Conservation (phyloP, 805 yeast genomes). For the Cyberlindnera amylophila region DNA sequence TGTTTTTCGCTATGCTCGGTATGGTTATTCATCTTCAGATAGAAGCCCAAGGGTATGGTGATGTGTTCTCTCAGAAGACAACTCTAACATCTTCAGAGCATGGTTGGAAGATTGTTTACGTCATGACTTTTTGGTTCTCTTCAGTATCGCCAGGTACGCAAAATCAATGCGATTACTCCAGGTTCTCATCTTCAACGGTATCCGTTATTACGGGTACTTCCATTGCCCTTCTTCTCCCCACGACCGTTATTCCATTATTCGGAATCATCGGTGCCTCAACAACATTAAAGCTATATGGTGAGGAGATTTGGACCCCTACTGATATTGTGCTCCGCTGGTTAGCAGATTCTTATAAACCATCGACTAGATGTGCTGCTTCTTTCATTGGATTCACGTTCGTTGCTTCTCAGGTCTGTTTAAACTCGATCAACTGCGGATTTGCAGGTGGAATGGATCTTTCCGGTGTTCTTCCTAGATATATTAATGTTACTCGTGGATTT, state of each 20-base stretch:
- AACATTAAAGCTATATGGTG: constrained; percentile 31
- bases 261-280: constrained; percentile 37
- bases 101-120: constrained; percentile 37
- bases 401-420: constrained; percentile 32
- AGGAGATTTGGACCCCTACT: constrained; percentile 35
- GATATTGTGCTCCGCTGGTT: constrained; percentile 37
- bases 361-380: constrained; percentile 37
- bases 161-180: constrained; percentile 37
- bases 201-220: constrained; percentile 27
- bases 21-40: constrained; percentile 31
- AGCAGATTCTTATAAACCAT: constrained; percentile 29
- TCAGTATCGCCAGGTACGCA: constrained; percentile 38
- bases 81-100: constrained; percentile 7
- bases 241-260: constrained; percentile 36
- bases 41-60: constrained; percentile 5
- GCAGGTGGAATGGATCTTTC: constrained; percentile 32
- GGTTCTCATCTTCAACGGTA: constrained; percentile 30
- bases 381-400: constrained; percentile 34
- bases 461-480: constrained; percentile 22
- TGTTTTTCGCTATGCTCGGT: constrained; percentile 38
- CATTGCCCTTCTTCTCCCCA: constrained; percentile 28
- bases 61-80: not conserved
- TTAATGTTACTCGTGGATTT: constrained; percentile 34
- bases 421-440: constrained; percentile 24
- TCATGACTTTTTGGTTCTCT: constrained; percentile 36